Evolutionary conservation across 2,329 filamentous ascomycete genomes (phyloP), one percentile per base, ranked within the genome.

Genomic region (Xylogone sp.): DNA sequence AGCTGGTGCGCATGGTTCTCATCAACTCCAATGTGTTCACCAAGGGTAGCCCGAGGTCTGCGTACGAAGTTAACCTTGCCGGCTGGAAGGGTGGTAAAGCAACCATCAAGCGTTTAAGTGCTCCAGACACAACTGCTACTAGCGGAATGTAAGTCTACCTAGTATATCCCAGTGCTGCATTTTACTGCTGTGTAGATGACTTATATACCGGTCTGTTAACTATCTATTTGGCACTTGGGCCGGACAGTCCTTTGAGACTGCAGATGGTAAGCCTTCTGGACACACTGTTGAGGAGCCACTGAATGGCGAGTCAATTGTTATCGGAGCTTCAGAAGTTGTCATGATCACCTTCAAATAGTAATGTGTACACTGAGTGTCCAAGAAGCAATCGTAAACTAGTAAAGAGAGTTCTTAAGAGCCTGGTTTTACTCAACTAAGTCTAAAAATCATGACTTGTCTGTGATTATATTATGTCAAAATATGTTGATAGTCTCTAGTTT

Each of bases 181-280:
- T 31, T 31, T 31, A 31, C 13, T 8, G 27, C 13, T 13, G 8
- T 7, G 13, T 31, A 7, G 27, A 31, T 7, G 13, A 8, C 7
- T n/a, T 7, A 20, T 44, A 21, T 12, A 8, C 7, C 7, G 8
- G 7, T 20, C 42, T 44, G 12, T 44, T 21, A 8, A 20, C n/a
- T n/a, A n/a, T n/a, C 21, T 44, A n/a, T n/a, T 44, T n/a, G n/a
- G 42, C n/a, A 19, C 18, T n/a, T 44, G 42, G 42, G 42, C 42
- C 21, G 42, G 42, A 8, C 42, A 44, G n/a, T 44, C 42, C 18
- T 44, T 44, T n/a, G 42, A 44, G 42, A 44, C 42, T 44, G 42
- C 8, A 7, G n/a, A 21, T n/a, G 42, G 42, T 21, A 12, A 7
- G 21, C 42, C 42, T 8, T 44, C n/a, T 44, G 42, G 42, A 8